Conservation (phyloP, 768 basidiomycete species). For the Pulveroboletus sp. region DNA sequence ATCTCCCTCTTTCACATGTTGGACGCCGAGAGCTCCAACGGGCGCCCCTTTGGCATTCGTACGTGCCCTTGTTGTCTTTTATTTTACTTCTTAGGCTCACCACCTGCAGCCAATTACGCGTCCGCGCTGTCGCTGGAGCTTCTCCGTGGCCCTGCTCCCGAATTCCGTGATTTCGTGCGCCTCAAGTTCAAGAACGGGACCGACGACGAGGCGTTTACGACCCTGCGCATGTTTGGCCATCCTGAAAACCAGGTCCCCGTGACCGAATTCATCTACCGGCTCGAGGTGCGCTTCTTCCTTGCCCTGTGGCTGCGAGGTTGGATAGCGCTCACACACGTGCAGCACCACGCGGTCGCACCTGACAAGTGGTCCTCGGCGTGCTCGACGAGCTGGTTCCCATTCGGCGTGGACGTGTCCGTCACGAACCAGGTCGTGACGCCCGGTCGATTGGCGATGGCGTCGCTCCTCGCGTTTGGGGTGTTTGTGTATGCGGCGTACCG, state of each 20-base stretch:
- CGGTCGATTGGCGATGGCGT: constrained; percentile 1
- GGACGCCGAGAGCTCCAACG: constrained; percentile 49
- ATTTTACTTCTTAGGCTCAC: background rate
- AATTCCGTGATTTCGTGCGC: constrained; percentile 75
- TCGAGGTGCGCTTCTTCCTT: constrained; percentile 61
- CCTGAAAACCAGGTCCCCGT: constrained; percentile 65
- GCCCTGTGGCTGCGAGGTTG: too few relatives aligned
- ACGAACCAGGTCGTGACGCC: constrained; percentile 1
- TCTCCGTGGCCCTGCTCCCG: constrained; percentile 70
- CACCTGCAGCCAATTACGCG: constrained; percentile 58
- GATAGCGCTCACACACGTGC: background rate
- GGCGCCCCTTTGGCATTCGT: constrained; percentile 64
- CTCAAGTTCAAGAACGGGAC: constrained; percentile 86
- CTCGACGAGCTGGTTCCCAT: constrained; percentile 30
- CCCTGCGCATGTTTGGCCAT: constrained; percentile 69
- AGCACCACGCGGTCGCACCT: constrained; percentile 37
- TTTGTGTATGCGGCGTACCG: constrained; percentile 15
- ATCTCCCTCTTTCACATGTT: constrained; percentile 81
- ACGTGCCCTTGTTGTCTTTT: constrained; percentile 33
- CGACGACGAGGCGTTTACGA: constrained; percentile 47
- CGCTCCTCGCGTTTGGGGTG: constrained; percentile 11
- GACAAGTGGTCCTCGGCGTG: constrained; percentile 42
- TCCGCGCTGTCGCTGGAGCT: constrained; percentile 75
- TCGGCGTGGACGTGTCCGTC: constrained; percentile 2
- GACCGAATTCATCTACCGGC: constrained; percentile 79